Base-by-base conservation (phyloP, 345 rosid genomes). In the Passiflora organensis region DNA sequence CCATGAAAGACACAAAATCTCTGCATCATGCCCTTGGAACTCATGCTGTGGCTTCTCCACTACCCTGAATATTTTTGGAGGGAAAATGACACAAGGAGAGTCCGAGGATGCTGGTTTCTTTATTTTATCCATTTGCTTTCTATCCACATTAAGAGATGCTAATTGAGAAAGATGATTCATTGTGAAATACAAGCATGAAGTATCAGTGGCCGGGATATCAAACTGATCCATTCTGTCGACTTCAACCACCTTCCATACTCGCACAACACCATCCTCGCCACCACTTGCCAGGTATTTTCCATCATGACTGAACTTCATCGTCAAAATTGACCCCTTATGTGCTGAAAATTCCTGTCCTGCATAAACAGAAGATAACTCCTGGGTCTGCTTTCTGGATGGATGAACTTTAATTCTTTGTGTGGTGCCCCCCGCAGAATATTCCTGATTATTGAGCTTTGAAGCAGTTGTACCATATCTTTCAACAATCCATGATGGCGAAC, bases 1-100 rank as follows among this genome's bases (percentile, higher is more conserved):
- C 82, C 85, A 74, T 4, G 85, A 67, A 56, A 80, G 76, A 50
- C 66, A 82, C 68, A 77, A 51, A 18, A 80, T 59, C 46, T 77
- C 78, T 24, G 70, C 80, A 55, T 34, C 36, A 49, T 80, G 85
- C 28, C 85, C 85, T 24, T 5, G 23, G 61, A 77, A 80, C 65
- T 77, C 82, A 53, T 80, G 85, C n/a, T 74, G 32, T 13, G 80
- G 85, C 32, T 59, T 74, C 48, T 77, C 76, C n/a, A 52, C 44
- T 36, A 80, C 54, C 20, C 23, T 57, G 17, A 80, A 80, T 18
- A 67, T 64, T 45, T 72, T 77, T 23, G 10, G 69, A 42, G 85
- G 85, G 25, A 76, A 51, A 36, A 80, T 59, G 53, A 69, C 76
- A 72, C 66, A 69, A 58, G 70, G 53, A 12, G 70, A 62, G 38